phyloP scores from a whole-genome alignment of 805 yeast genomes.

The Saccharomycopsis sp. region DNA sequence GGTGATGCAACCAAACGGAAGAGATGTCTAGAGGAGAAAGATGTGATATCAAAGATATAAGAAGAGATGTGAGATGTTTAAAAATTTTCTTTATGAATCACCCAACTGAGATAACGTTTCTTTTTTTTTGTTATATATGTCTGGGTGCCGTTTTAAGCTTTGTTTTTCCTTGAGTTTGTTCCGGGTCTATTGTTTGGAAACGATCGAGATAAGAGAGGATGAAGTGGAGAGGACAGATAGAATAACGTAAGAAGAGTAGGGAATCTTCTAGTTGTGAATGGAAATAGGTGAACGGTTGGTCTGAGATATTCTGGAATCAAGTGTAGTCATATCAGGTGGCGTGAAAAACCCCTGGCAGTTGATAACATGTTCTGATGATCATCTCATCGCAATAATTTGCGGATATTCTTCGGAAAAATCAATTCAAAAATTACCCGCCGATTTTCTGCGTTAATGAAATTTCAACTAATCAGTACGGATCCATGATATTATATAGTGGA shows the following conservation, averaged over 20 bases:
- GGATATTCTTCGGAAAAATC: neutral
- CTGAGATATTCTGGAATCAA: too few relatives aligned
- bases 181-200: neutral
- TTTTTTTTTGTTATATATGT: neutral
- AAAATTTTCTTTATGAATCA: neutral
- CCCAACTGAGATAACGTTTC: neutral
- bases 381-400: neutral
- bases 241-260: too few relatives aligned
- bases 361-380: neutral
- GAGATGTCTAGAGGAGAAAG: too few relatives aligned
- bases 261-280: too few relatives aligned
- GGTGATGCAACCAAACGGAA: too few relatives aligned
- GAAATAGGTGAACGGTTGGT: too few relatives aligned
- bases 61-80: too few relatives aligned
- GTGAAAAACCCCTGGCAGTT: neutral
- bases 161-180: neutral
- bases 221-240: neutral
- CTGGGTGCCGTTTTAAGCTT: neutral
- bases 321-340: too few relatives aligned
- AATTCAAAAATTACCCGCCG: neutral
- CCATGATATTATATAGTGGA: too few relatives aligned
- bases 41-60: too few relatives aligned
- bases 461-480: too few relatives aligned
- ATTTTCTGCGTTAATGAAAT: too few relatives aligned
- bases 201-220: neutral